A percentile compares a stretch with the other conserved stretches of the same genome.
Conservation (phyloP, 495 filamentous ascomycete species). For the Lasiosphaeris hirsuta region DNA sequence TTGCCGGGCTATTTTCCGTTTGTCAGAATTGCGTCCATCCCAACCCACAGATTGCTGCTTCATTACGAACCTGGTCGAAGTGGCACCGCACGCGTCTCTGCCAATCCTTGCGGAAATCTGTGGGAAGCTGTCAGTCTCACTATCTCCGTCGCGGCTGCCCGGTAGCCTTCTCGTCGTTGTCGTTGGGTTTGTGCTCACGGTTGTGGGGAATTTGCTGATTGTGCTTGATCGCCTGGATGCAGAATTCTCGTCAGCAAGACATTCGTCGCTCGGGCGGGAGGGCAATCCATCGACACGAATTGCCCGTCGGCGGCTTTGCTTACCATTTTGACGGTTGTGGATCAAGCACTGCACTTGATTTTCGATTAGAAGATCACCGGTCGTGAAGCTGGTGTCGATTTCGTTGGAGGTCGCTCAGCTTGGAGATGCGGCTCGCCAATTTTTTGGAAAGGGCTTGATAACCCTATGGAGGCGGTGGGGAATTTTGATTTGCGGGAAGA, state of each 20-base stretch:
- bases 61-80: constrained; percentile 89
- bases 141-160: constrained; percentile 7
- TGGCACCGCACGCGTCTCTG: constrained; percentile 95
- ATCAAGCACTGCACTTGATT: constrained; percentile 37
- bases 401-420: constrained; percentile 28
- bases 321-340: constrained; percentile 38
- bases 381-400: constrained; percentile 39
- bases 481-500: constrained; percentile 24
- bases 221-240: constrained; percentile 85
- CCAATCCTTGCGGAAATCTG: constrained; percentile 99
- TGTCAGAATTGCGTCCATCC: constrained; percentile 30
- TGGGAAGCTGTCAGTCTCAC: constrained; percentile 24
- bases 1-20: constrained; percentile 73
- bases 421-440: constrained; percentile 32
- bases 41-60: constrained; percentile 13
- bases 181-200: constrained; percentile 59
- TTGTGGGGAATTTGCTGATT: constrained; percentile 98
- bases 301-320: constrained; percentile 13
- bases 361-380: constrained; percentile 31
- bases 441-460: constrained; percentile 48
- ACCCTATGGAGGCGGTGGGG: constrained; percentile 40
- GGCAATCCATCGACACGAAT: constrained; percentile 4
- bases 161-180: constrained; percentile 16
- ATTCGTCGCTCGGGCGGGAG: not conserved
- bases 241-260: constrained; percentile 20